phyloP scores from a whole-genome alignment of 495 filamentous ascomycete species.

The Neurospora sp. region DNA sequence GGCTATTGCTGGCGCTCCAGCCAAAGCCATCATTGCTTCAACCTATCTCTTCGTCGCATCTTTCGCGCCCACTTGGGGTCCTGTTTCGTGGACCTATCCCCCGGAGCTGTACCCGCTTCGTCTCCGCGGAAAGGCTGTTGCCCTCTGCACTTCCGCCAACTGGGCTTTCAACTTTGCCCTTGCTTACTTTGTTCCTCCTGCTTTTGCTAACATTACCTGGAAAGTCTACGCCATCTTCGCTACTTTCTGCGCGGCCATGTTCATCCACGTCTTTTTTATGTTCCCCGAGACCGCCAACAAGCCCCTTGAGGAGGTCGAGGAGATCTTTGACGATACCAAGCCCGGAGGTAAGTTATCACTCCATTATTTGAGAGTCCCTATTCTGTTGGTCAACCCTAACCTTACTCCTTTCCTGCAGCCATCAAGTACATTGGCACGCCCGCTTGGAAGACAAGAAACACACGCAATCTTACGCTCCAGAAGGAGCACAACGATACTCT shows the following conservation, averaged over 20 bases:
- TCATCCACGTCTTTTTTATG: constrained; percentile 66
- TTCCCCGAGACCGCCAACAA: constrained; percentile 81
- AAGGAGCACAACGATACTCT: constrained; percentile 23
- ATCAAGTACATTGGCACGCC: constrained; percentile 54
- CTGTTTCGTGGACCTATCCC: constrained; percentile 65
- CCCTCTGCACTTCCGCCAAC: constrained; percentile 60
- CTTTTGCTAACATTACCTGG: constrained; percentile 67
- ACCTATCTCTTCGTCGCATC: constrained; percentile 71
- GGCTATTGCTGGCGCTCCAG: constrained; percentile 45
- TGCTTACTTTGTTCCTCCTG: constrained; percentile 66
- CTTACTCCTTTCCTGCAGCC: constrained; percentile 27
- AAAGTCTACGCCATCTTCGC: constrained; percentile 67
- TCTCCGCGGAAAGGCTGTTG: constrained; percentile 63
- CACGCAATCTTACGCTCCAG: constrained; percentile 18
- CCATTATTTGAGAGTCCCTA: not conserved
- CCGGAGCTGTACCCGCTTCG: constrained; percentile 67
- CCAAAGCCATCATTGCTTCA: constrained; percentile 64
- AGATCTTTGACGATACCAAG: constrained; percentile 49
- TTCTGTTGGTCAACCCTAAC: not conserved
- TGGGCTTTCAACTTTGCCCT: constrained; percentile 79
- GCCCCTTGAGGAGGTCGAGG: constrained; percentile 66
- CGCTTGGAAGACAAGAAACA: constrained; percentile 56
- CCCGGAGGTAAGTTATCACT: constrained; percentile 12
- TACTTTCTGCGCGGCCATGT: constrained; percentile 63
- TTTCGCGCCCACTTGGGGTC: constrained; percentile 69